Evolutionary conservation across 2,329 filamentous ascomycete genomes (phyloP), one percentile per base, ranked within the genome.

Genomic region (Curvularia verruculosa): DNA sequence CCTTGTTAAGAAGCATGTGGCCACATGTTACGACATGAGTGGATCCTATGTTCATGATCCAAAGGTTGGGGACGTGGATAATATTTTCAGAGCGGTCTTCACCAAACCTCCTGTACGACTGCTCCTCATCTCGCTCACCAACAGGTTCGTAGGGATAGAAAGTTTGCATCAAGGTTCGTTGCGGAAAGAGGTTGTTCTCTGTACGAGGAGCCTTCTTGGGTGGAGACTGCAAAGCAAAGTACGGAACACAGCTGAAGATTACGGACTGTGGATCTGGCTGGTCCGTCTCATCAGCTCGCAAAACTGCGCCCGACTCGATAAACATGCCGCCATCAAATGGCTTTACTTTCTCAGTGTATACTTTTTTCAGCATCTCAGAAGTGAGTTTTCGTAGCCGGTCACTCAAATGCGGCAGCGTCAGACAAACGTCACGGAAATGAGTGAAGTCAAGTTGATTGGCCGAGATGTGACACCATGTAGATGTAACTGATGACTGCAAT

Each of bases 81-180:
- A 75, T 56, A 19, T 48, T 56, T 3, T 59, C 54, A 3, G 56
- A 47, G 21, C 49, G 46, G 24, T 59, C 54, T 41, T 68, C 62
- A 8, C 63, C 61, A 40, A 69, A 71, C 6, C 63, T 66, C 10
- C 55, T 63, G 49, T 66, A 73, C 0, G 69, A 71, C 50, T 75
- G 71, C 21, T 75, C 72, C 3, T 51, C 49, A 39, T 75, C 72
- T 50, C 71, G 51, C 18, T 73, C 71, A 39, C 58, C 58, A 2
- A 74, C 68, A 7, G 68, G 62, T 51, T 75, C 69, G 26, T 70
- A 70, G 0, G 69, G 70, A 52, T 75, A 75, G 29, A 69, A 70
- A 0, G 71, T 58, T 54, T 74, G 67, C 65, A 75, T 73, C 7
- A 75, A 46, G 6, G 67, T 74, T 5, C 67, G 57, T 24, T 66